Base-by-base conservation (phyloP, 2,329 filamentous ascomycete genomes). In the Aurifilum marmelostoma region DNA sequence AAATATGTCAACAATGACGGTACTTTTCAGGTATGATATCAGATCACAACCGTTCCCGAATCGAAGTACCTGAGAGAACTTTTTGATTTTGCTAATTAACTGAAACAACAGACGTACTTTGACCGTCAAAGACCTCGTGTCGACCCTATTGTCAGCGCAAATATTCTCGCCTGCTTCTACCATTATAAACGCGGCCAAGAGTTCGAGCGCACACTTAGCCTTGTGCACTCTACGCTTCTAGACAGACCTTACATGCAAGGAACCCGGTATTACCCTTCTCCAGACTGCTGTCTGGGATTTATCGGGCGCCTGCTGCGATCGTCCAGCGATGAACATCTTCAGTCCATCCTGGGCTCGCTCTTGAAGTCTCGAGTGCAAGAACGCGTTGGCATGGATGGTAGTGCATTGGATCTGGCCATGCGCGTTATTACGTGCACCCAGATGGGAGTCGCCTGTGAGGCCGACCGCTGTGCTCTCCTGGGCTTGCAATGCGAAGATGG, bases 261-360 rank as follows among this genome's bases (percentile, higher is more conserved):
- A 5, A 77, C 78, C 2, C 73, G 74, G 1, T 76, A 77, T 67
- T 80, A 80, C 65, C 39, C 70, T 8, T 75, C 73, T 1, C 69
- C 77, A 0, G 78, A 80, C 54, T 73, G 72, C 12, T 80, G 76
- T 66, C 69, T 80, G 3, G 77, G 73, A 70, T 79, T 77, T 61
- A 65, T 79, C 4, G 56, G 65, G 6, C 56, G 65, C 16, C 39
- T 66, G 9, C 29, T 78, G 3, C 52, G 77, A 41, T 73, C 68
- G 2, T 75, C 75, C 39, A 69, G 68, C 6, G 69, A 71, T 39
- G 62, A 65, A 16, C 43, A 74, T 60, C 74, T 77, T n/a, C 69
- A 74, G 8, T 61, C 59, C 37, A 70, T 67, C 8, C 62, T 79
- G 18, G 71, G 72, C 24, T 62, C 70, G 43, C 73, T 76, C 32